Conservation (phyloP, 2,329 filamentous ascomycete genomes). For the Fusarium irregulare region DNA sequence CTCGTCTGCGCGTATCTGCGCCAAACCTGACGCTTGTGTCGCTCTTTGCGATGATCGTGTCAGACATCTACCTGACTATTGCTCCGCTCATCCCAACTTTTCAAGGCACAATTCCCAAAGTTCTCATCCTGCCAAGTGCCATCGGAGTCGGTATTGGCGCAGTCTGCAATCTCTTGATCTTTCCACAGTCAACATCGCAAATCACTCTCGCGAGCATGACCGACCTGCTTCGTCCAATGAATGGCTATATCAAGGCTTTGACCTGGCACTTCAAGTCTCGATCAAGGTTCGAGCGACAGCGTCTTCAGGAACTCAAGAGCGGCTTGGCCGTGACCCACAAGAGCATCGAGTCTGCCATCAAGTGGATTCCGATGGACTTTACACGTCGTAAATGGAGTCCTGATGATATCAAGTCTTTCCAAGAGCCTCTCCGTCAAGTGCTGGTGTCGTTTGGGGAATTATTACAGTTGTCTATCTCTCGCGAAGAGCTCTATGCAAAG, state of each 20-base stretch:
- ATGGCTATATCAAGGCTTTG: constrained; percentile 9
- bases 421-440: constrained; percentile 8
- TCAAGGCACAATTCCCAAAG: constrained; percentile 8
- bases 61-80: constrained; percentile 5
- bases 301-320: constrained; percentile 4
- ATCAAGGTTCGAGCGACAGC: background rate
- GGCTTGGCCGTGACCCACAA: background rate
- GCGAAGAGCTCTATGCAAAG: constrained; percentile 12
- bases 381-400: constrained; percentile 17
- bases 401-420: constrained; percentile 15
- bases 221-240: constrained; percentile 12
- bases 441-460: constrained; percentile 8
- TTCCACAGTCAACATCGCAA: constrained; percentile 18
- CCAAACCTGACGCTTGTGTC: constrained; percentile 14
- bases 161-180: constrained; percentile 15
- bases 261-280: constrained; percentile 19
- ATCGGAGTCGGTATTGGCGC: constrained; percentile 14
- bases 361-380: constrained; percentile 20
- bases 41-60: constrained; percentile 12
- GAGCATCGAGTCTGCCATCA: constrained; percentile 8
- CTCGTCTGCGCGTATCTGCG: constrained; percentile 14
- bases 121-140: constrained; percentile 1
- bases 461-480: constrained; percentile 8
- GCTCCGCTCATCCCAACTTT: constrained; percentile 18
- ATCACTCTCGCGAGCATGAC: constrained; percentile 18